A percentile compares a stretch with the other conserved stretches of the same genome.
Evolutionary conservation across 2,329 filamentous ascomycete genomes (phyloP).

Genomic region (Bipolaris victoriae): DNA sequence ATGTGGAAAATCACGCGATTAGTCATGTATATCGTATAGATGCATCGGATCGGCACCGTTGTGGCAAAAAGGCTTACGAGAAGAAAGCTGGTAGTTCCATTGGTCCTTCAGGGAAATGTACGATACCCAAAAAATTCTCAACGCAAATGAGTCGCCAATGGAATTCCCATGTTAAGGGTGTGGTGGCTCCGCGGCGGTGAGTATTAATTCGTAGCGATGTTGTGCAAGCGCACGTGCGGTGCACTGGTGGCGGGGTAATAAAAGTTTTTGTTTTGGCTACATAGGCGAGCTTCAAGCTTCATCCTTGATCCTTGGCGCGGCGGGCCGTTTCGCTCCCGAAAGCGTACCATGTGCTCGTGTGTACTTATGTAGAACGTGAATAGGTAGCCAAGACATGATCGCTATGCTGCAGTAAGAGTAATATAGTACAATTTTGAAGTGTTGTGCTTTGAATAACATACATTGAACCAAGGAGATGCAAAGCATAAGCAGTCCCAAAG

Average conservation of each 20-base stretch:
- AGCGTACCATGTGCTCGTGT: neutral
- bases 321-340: constrained; percentile 19
- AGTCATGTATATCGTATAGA: neutral
- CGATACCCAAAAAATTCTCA: neutral
- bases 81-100: neutral
- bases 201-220: neutral
- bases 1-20: no score
- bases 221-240: neutral
- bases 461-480: neutral
- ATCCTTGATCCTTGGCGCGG: constrained; percentile 17
- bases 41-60: neutral
- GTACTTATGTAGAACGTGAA: neutral
- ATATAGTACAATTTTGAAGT: neutral
- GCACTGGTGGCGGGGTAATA: constrained; percentile 9
- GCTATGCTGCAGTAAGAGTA: neutral
- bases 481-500: neutral
- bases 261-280: neutral
- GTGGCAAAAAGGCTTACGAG: neutral
- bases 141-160: neutral
- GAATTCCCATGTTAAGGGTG: neutral
- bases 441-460: no score
- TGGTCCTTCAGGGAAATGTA: neutral
- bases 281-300: constrained; percentile 9
- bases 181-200: neutral
- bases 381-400: neutral